These are phyloP conservation scores for Mediolabrus comicus DNA, from an alignment of 108 stramenopile genomes.

Conservation along the genomic window DNA sequence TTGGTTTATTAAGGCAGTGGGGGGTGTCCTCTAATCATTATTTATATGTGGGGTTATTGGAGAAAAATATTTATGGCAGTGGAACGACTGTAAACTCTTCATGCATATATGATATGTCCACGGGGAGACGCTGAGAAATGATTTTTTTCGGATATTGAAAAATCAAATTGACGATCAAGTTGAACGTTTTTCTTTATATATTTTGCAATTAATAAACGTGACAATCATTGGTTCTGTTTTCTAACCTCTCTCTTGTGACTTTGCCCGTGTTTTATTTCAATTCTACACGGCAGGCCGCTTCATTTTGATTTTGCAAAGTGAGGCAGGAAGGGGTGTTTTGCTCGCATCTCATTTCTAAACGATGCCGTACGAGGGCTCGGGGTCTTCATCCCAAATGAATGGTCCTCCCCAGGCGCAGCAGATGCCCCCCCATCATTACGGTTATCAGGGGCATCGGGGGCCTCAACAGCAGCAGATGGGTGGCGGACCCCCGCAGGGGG, in stretches of 20 bases:
- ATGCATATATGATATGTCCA: neutral
- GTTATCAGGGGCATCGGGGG: constrained; percentile 10
- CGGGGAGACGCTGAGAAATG: neutral
- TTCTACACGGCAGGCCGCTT: neutral
- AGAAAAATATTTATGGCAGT: neutral
- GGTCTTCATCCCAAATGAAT: constrained; percentile 2
- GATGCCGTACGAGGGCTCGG: neutral
- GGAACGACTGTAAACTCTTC: neutral
- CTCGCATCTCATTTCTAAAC: neutral
- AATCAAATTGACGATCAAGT: neutral
- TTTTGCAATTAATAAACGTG: neutral
- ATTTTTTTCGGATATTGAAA: neutral
- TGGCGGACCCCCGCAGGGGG: constrained; percentile 4
- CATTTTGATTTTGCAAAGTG: constrained; percentile 1
- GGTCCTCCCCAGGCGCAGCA: constrained; percentile 3
- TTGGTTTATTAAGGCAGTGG: neutral
- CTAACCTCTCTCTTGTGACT: neutral
- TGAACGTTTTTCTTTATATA: neutral
- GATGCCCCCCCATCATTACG: constrained; percentile 1
- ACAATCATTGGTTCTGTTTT: neutral
- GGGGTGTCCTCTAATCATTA: neutral
- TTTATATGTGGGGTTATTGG: neutral
- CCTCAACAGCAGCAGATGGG: constrained; percentile 48
- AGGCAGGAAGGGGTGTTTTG: neutral
- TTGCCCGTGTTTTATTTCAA: neutral